These are phyloP conservation scores for Podospora sp. DNA, from an alignment of 495 filamentous ascomycete species.

Conservation along the genomic window DNA sequence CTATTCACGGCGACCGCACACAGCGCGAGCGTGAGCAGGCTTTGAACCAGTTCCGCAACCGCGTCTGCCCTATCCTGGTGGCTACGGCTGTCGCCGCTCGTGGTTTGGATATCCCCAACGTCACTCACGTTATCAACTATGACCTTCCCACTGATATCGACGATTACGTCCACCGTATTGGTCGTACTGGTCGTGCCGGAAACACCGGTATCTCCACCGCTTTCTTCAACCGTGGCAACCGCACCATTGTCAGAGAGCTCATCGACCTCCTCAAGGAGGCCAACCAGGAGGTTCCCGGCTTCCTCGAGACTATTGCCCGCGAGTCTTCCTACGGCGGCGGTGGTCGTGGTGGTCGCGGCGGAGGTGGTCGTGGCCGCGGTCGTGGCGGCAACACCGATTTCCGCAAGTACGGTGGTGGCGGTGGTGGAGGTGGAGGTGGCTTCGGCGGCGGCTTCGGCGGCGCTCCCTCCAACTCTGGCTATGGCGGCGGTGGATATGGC, in stretches of 20 bases:
- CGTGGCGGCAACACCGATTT: constrained; percentile 80
- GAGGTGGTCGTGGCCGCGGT: constrained; percentile 66
- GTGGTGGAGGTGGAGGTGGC: constrained; percentile 53
- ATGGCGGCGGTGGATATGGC: constrained; percentile 65
- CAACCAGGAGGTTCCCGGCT: constrained; percentile 91
- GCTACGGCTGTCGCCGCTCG: constrained; percentile 97
- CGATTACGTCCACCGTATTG: constrained; percentile 98
- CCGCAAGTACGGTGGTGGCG: constrained; percentile 71
- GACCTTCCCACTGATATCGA: constrained; percentile 98
- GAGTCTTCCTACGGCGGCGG: constrained; percentile 81
- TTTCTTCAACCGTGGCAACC: constrained; percentile 99
- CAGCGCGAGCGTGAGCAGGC: constrained; percentile 99
- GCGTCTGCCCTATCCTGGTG: constrained; percentile 91
- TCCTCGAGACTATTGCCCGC: constrained; percentile 94
- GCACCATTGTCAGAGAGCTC: constrained; percentile 92
- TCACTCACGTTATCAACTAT: constrained; percentile 98
- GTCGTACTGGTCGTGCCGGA: constrained; percentile 98
- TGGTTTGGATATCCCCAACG: constrained; percentile 95
- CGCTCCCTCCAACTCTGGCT: constrained; percentile 59
- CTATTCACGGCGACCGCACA: constrained; percentile 97
- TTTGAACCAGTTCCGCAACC: constrained; percentile 94
- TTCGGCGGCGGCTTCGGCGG: constrained; percentile 54
- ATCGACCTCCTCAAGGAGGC: constrained; percentile 96
- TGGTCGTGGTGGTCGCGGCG: constrained; percentile 71
- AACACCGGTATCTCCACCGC: constrained; percentile 98